Percentiles rank a stretch among this genome's conserved stretches.
Evolutionary conservation across 2,329 filamentous ascomycete genomes (phyloP).

Genomic region (Leptographium radiaticola): DNA sequence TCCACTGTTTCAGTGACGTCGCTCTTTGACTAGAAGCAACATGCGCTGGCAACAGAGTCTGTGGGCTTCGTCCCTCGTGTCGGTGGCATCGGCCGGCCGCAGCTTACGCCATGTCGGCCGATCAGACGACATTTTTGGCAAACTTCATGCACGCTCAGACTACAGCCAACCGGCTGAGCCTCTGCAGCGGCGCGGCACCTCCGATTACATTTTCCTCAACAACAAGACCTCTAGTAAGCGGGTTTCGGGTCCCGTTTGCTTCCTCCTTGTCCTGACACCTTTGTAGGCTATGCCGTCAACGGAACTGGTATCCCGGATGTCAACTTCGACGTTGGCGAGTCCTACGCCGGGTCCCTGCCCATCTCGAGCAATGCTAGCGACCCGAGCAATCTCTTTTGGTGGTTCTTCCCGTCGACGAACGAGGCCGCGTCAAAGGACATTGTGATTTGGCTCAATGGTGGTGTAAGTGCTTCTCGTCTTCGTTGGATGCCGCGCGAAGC

Average conservation of each 20-base stretch:
- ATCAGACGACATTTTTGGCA: neutral
- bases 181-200: neutral
- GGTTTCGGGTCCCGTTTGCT: neutral
- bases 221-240: conserved; percentile 9
- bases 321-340: conserved; percentile 53
- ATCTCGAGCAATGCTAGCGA: conserved; percentile 35
- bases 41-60: conserved; percentile 8
- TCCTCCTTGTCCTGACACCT: neutral
- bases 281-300: conserved; percentile 42
- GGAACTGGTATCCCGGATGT: conserved; percentile 54
- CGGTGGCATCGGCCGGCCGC: conserved; percentile 6
- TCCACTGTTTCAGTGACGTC: too few species aligned
- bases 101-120: conserved; percentile 9
- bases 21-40: neutral
- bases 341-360: conserved; percentile 49
- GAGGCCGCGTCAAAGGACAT: conserved; percentile 40
- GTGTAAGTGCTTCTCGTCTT: conserved; percentile 18
- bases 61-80: conserved; percentile 1
- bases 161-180: neutral
- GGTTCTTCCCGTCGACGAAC: conserved; percentile 50
- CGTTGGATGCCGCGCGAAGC: neutral
- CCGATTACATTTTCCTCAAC: conserved; percentile 8
- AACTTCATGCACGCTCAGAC: neutral
- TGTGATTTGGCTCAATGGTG: conserved; percentile 48
- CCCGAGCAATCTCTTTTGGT: conserved; percentile 44